Evolutionary conservation across 306 rosid genomes (phyloP).

Genomic region (Leucaena leucocephala): DNA sequence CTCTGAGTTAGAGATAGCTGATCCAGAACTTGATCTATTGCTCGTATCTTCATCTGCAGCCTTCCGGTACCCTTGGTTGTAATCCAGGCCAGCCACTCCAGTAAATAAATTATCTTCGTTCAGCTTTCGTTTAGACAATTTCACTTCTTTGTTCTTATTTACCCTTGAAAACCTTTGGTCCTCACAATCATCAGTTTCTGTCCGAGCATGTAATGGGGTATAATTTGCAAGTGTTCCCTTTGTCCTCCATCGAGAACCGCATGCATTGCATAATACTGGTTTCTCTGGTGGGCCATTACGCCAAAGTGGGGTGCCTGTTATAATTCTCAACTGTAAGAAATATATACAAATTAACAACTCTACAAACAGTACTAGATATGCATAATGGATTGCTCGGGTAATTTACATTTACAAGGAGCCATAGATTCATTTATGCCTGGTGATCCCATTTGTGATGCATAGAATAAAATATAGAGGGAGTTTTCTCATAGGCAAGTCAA

Average conservation of each 20-base stretch:
- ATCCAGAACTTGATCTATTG: constrained; percentile 96
- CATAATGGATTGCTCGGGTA: constrained; percentile 29
- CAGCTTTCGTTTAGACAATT: constrained; percentile 73
- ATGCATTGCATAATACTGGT: constrained; percentile 98
- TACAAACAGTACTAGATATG: constrained; percentile 14
- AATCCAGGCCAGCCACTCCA: constrained; percentile 55
- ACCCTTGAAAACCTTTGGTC: constrained; percentile 71
- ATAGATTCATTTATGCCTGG: constrained; percentile 23
- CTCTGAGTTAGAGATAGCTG: constrained; percentile 93
- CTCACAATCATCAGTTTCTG: constrained; percentile 81
- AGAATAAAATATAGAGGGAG: background rate
- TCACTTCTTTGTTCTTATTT: constrained; percentile 77
- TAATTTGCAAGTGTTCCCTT: constrained; percentile 97
- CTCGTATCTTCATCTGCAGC: constrained; percentile 77
- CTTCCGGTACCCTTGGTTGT: constrained; percentile 67
- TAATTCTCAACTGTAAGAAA: constrained; percentile 49
- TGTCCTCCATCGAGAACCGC: constrained; percentile 99
- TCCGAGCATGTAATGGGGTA: constrained; percentile 95
- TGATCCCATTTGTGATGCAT: constrained; percentile 31
- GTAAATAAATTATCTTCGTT: constrained; percentile 50
- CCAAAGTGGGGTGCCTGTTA: constrained; percentile 98
- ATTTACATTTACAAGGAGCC: constrained; percentile 13
- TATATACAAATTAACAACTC: constrained; percentile 27
- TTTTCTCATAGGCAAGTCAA: constrained; percentile 22
- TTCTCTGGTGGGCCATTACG: constrained; percentile 99